These are phyloP conservation scores for Penicillium riverlandense DNA, from an alignment of 495 filamentous ascomycete species.

Conservation along the genomic window DNA sequence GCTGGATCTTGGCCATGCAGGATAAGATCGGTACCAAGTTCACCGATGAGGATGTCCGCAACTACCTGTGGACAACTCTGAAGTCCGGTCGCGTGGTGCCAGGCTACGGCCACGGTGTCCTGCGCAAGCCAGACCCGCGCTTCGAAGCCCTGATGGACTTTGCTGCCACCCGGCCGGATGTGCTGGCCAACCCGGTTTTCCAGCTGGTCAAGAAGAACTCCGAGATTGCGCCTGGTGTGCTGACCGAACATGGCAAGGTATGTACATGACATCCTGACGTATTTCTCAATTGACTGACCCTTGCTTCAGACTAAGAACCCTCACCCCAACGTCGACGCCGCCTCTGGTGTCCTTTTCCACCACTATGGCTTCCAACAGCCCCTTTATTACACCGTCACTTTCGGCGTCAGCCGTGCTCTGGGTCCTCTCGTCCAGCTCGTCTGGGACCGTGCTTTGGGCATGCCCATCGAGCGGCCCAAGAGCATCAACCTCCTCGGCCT, in stretches of 20 bases:
- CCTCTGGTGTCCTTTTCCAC: conserved; percentile 89
- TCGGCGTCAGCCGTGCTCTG: conserved; percentile 86
- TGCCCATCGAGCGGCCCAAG: conserved; percentile 98
- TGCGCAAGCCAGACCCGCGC: conserved; percentile 93
- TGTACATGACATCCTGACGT: neutral
- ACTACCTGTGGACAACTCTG: conserved; percentile 88
- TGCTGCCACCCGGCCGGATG: conserved; percentile 74
- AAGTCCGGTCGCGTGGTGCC: conserved; percentile 93
- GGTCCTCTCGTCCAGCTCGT: conserved; percentile 91
- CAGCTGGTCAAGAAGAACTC: conserved; percentile 83
- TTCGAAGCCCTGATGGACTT: conserved; percentile 97
- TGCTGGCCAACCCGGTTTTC: conserved; percentile 83
- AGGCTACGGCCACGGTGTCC: conserved; percentile 96
- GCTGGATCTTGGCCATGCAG: conserved; percentile 95
- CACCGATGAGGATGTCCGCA: conserved; percentile 69
- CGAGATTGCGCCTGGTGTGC: conserved; percentile 73
- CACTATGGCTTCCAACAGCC: conserved; percentile 97
- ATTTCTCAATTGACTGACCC: conserved; percentile 8
- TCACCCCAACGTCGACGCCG: conserved; percentile 90
- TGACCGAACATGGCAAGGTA: conserved; percentile 87
- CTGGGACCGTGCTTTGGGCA: conserved; percentile 88
- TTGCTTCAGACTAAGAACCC: conserved; percentile 80
- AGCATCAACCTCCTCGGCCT: conserved; percentile 87
- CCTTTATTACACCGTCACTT: conserved; percentile 95
- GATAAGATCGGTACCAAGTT: conserved; percentile 71